phyloP scores from a whole-genome alignment of 2,329 filamentous ascomycete genomes.

The Fusarium piperis region DNA sequence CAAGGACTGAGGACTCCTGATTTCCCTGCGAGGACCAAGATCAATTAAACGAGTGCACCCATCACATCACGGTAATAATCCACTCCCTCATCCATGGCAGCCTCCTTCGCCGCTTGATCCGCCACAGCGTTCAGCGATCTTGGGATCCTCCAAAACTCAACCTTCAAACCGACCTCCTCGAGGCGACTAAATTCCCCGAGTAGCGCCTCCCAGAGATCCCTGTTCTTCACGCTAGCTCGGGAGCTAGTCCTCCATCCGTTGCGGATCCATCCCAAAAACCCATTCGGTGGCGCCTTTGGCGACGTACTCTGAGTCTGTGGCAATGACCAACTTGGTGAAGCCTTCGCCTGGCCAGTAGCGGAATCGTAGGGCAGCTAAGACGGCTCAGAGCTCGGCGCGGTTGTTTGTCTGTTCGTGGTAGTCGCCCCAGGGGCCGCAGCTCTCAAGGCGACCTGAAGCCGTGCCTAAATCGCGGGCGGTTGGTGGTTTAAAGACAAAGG shows the following conservation, averaged over 20 bases:
- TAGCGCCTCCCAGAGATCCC: constrained; percentile 62
- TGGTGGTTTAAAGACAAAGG: constrained; percentile 29
- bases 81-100: constrained; percentile 15
- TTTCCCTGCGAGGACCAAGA: neutral
- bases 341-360: constrained; percentile 42
- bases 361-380: constrained; percentile 18
- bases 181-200: constrained; percentile 51
- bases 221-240: constrained; percentile 55
- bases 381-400: constrained; percentile 30
- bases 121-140: constrained; percentile 55
- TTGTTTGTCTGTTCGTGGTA: constrained; percentile 56
- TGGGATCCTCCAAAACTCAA: constrained; percentile 60
- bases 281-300: constrained; percentile 15
- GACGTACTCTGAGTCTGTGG: constrained; percentile 35
- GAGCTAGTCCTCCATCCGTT: constrained; percentile 55
- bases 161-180: constrained; percentile 43
- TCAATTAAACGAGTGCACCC: neutral
- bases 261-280: constrained; percentile 26
- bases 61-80: neutral
- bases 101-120: constrained; percentile 52
- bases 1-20: neutral
- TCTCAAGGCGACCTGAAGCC: constrained; percentile 51
- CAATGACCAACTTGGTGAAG: constrained; percentile 52
- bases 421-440: constrained; percentile 53
- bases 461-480: neutral